Evolutionary conservation across 2,329 filamentous ascomycete species (phyloP).

Genomic region (Colletotrichum tabaci): DNA sequence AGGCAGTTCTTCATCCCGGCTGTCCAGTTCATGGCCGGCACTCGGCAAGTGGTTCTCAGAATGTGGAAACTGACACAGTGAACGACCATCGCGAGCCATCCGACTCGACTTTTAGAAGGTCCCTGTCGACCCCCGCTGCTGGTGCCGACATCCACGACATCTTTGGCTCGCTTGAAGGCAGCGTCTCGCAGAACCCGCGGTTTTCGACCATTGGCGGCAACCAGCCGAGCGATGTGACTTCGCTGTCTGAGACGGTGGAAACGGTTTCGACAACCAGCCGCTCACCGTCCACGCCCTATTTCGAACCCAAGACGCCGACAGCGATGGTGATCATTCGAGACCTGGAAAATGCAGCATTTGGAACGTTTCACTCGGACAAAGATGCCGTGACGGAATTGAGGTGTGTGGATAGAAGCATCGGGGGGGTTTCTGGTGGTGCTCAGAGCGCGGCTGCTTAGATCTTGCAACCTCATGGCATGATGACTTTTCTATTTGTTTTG

Average conservation of each 20-base stretch:
- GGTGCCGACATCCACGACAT: background rate
- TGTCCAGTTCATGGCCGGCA: conserved; percentile 43
- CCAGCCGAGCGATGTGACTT: background rate
- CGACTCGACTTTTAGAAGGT: too few relatives aligned
- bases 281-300: conserved; percentile 45
- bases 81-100: too few relatives aligned
- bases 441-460: too few relatives aligned
- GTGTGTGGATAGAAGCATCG: background rate
- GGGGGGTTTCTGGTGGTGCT: too few relatives aligned
- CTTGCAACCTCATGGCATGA: too few relatives aligned
- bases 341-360: background rate
- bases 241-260: conserved; percentile 17
- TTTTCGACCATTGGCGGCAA: background rate
- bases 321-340: conserved; percentile 46
- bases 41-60: conserved; percentile 1
- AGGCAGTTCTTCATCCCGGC: conserved; percentile 42
- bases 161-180: background rate
- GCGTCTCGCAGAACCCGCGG: background rate
- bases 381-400: too few relatives aligned
- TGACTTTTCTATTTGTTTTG: too few relatives aligned
- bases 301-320: conserved; percentile 50
- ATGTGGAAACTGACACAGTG: too few relatives aligned
- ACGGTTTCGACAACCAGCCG: conserved; percentile 34
- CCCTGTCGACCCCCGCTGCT: background rate
- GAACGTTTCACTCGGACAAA: too few relatives aligned